Base-by-base conservation (phyloP, 768 basidiomycete genomes). In the Hortiboletus flavorubellus region DNA sequence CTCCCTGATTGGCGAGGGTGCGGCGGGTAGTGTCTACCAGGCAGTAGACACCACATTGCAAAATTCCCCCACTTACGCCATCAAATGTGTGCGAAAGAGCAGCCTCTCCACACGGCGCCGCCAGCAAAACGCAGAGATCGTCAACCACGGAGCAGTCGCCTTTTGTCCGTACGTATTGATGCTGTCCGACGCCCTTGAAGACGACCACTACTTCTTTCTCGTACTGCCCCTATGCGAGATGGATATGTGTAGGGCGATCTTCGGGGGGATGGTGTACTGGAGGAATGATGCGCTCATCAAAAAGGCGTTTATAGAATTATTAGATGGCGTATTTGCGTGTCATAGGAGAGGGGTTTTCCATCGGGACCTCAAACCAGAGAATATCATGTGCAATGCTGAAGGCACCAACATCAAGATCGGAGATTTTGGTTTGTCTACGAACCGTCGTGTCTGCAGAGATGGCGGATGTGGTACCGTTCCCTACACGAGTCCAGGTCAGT, bases 331-430 rank as follows among this genome's bases (percentile, higher is more conserved):
- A 48, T 76, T 84, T 47, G 79, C 86, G 62, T 91, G 88, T 64
- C 91, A 94, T 64, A 69, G 74, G 34, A 74, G 77, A 30, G 81
- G 83, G 12, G 80, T 95, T 55, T 92, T 78, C 67, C 93, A 94
- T 71, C 86, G 91, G 23, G 91, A 93, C 64, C 80, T 94, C 65
- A 93, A 94, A 68, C 91, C 91, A 2, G 93, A 93, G 66, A 92
- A 87, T 68, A 77, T 92, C 40, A 76, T 93, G 48, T 85, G 83
- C 67, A 78, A 72, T 56, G 67, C 67, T 63, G 81, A 72, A 49
- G 85, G 86, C 15, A 69, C 66, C 31, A 64, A 74, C 51, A 76
- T 92, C 40, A 76, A 77, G 52, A 75, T 93, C 40, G 82, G 86
- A 18, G 91, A 93, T 71, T 93, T 93, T 76, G 91, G 92, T 14